Conservation (phyloP, 2,329 filamentous ascomycete genomes). For the Penicillium sp. region DNA sequence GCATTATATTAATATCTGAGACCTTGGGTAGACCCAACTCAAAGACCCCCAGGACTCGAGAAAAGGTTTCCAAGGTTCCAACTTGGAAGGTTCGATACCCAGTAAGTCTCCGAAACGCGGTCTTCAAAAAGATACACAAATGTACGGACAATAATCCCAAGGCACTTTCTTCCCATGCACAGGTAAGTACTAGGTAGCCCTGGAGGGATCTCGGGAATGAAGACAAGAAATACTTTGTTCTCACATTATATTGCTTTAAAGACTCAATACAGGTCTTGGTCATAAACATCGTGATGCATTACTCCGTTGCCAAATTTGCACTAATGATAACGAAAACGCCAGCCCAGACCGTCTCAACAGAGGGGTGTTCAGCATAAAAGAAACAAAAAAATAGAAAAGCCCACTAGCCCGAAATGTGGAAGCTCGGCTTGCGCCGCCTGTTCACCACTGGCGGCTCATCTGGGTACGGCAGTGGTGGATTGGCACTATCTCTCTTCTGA, state of each 20-base stretch:
- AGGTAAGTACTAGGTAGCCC: too few relatives aligned
- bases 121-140: too few relatives aligned
- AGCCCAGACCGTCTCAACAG: constrained; percentile 3
- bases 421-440: constrained; percentile 81
- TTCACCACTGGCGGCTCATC: constrained; percentile 79
- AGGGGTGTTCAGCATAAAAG: constrained; percentile 10
- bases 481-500: constrained; percentile 7
- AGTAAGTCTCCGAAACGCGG: too few relatives aligned
- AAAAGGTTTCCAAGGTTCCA: too few relatives aligned
- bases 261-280: constrained; percentile 3
- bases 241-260: constrained; percentile 9
- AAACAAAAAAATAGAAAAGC: not conserved
- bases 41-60: too few relatives aligned
- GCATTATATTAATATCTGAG: too few relatives aligned
- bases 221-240: too few relatives aligned
- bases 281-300: constrained; percentile 27
- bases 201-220: too few relatives aligned
- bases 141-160: too few relatives aligned
- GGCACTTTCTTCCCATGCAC: too few relatives aligned
- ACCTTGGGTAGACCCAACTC: too few relatives aligned
- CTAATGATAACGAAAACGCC: not conserved
- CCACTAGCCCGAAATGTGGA: constrained; percentile 48
- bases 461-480: constrained; percentile 70
- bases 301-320: not conserved
- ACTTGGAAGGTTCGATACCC: too few relatives aligned